These are phyloP conservation scores for Eucalyptus sp. DNA, from an alignment of 345 rosid species.

Conservation along the genomic window DNA sequence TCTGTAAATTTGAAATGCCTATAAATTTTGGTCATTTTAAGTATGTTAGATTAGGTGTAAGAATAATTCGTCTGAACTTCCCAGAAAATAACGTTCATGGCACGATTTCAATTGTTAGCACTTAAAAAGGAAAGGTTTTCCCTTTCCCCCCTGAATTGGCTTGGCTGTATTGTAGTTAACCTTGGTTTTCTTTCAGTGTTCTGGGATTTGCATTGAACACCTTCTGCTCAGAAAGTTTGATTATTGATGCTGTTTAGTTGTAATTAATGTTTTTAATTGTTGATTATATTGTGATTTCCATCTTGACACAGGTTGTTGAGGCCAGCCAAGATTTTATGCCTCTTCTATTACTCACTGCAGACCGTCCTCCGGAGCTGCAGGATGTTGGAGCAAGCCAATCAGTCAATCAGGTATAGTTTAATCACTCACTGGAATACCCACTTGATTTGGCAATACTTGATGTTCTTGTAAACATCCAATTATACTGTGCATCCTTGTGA, in stretches of 20 bases:
- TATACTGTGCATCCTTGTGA: not conserved
- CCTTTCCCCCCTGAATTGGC: not conserved
- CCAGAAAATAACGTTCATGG: not conserved
- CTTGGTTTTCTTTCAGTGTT: not conserved
- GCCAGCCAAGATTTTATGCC: conserved; percentile 96
- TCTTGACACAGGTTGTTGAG: conserved; percentile 69
- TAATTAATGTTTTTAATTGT: not conserved
- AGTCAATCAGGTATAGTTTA: conserved; percentile 59
- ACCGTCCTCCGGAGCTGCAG: conserved; percentile 95
- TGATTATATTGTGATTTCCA: not conserved
- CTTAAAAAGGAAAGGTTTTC: not conserved
- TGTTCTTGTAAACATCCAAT: not conserved
- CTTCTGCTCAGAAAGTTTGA: not conserved
- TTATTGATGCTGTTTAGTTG: not conserved
- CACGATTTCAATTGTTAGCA: not conserved
- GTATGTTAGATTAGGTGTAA: not conserved
- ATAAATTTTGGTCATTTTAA: not conserved
- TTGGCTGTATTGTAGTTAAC: not conserved
- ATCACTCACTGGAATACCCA: not conserved
- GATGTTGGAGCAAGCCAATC: conserved; percentile 93
- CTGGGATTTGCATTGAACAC: not conserved
- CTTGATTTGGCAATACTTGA: not conserved
- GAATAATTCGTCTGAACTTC: not conserved
- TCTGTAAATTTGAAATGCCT: not conserved
- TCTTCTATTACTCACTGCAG: conserved; percentile 78